Percentiles rank a stretch among this genome's conserved stretches.
phyloP scores from a whole-genome alignment of 441 rosid species.

The Monsonia emarginata region DNA sequence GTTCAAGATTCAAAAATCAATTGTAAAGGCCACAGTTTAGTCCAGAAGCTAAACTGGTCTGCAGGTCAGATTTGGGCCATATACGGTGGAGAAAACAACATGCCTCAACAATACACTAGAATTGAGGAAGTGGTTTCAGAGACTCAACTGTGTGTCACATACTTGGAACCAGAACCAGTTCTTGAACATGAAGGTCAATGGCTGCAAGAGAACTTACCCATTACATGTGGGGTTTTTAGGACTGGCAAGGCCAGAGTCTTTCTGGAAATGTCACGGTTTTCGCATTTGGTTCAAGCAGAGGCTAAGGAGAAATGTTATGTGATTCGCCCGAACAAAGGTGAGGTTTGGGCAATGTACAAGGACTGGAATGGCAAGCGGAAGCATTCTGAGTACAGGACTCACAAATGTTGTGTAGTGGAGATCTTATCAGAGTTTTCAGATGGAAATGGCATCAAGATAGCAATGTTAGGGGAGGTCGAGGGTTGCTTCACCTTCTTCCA shows the following conservation, averaged over 20 bases:
- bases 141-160: conserved; percentile 2
- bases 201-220: conserved; percentile 4
- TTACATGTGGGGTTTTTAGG: conserved; percentile 7
- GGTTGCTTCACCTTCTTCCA: conserved; percentile 7
- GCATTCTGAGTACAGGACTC: not conserved
- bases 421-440: conserved; percentile 4
- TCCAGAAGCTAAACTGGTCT: not conserved
- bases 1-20: not conserved
- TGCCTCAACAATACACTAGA: conserved; percentile 7
- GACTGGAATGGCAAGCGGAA: conserved; percentile 6
- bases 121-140: conserved; percentile 4
- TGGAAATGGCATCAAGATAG: conserved; percentile 9
- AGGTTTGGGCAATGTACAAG: conserved; percentile 12
- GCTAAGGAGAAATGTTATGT: not conserved
- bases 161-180: conserved; percentile 9
- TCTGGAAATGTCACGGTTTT: conserved; percentile 2
- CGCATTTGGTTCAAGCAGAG: not conserved
- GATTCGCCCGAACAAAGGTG: conserved; percentile 8
- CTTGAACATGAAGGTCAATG: not conserved
- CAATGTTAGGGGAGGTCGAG: conserved; percentile 5
- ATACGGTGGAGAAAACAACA: conserved; percentile 6
- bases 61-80: conserved; percentile 8
- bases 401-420: not conserved
- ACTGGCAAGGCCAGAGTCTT: conserved; percentile 1
- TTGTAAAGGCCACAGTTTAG: no score